phyloP scores from a whole-genome alignment of 768 basidiomycete genomes.

The Suillus brevipes region DNA sequence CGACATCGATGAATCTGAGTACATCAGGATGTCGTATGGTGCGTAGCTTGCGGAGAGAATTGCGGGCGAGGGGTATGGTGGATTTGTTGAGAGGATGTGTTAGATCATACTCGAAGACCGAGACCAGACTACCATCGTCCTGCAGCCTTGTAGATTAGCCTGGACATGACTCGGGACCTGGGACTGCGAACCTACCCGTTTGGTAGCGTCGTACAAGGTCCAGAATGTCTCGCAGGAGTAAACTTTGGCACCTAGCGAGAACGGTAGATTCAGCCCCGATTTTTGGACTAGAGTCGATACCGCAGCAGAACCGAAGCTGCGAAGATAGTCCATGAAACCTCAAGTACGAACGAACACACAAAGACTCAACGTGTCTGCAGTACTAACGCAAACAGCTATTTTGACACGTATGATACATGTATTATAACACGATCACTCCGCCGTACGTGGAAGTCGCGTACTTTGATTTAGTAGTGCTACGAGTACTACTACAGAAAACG shows the following conservation, averaged over 20 bases:
- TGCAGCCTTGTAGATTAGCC: slow-evolving; percentile 34
- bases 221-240: slow-evolving; percentile 73
- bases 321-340: slow-evolving; percentile 72
- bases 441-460: neutral
- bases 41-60: slow-evolving; percentile 86
- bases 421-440: neutral
- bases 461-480: neutral
- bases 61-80: slow-evolving; percentile 76
- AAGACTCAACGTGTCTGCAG: no score
- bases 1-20: slow-evolving; percentile 91
- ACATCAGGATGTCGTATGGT: slow-evolving; percentile 95
- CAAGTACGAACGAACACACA: neutral
- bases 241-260: slow-evolving; percentile 76
- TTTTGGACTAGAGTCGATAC: slow-evolving; percentile 91
- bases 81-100: slow-evolving; percentile 58
- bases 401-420: slow-evolving; percentile 4
- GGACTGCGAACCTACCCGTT: slow-evolving; percentile 58
- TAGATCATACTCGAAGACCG: slow-evolving; percentile 91
- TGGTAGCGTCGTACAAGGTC: slow-evolving; percentile 84
- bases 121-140: slow-evolving; percentile 87
- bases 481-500: neutral
- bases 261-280: slow-evolving; percentile 88
- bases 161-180: slow-evolving; percentile 16
- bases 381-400: neutral
- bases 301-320: slow-evolving; percentile 80